Percentiles rank a stretch among this genome's conserved stretches.
Conservation (phyloP, 257 asterid genomes). For the Lantana camara region DNA sequence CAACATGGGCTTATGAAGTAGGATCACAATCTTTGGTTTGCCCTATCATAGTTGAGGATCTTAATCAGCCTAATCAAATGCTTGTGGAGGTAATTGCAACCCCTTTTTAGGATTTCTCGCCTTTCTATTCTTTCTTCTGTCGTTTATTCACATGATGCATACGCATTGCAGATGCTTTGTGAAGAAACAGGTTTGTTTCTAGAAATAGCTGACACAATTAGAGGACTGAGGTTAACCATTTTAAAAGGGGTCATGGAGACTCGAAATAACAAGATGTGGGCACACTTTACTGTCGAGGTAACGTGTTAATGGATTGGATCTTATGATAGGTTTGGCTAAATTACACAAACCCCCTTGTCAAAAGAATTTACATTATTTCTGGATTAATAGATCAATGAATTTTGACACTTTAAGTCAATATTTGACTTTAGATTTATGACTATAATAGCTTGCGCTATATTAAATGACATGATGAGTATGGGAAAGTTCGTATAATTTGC, state of each 20-base stretch:
- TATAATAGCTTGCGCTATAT: too few species aligned
- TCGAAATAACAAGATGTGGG: constrained; percentile 71
- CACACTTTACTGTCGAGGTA: constrained; percentile 83
- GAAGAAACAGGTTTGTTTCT: constrained; percentile 71
- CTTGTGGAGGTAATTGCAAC: constrained; percentile 64
- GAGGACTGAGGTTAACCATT: constrained; percentile 77
- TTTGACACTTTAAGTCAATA: too few species aligned
- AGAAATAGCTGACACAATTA: constrained; percentile 76
- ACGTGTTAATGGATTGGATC: background rate
- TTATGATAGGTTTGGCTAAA: background rate
- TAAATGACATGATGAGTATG: too few species aligned
- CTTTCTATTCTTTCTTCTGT: too few species aligned
- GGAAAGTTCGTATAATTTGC: too few species aligned
- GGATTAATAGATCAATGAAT: too few species aligned
- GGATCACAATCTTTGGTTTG: constrained; percentile 76
- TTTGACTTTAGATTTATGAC: too few species aligned
- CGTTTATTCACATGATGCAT: background rate
- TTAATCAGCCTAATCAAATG: constrained; percentile 77
- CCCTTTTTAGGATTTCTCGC: too few species aligned
- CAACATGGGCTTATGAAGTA: constrained; percentile 88
- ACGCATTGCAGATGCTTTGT: constrained; percentile 65
- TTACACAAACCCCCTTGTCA: too few species aligned
- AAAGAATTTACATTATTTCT: too few species aligned
- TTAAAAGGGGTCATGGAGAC: constrained; percentile 81
- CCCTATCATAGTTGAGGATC: constrained; percentile 84